phyloP scores from a whole-genome alignment of 768 basidiomycete species.

The Punctularia strigosozonata region DNA sequence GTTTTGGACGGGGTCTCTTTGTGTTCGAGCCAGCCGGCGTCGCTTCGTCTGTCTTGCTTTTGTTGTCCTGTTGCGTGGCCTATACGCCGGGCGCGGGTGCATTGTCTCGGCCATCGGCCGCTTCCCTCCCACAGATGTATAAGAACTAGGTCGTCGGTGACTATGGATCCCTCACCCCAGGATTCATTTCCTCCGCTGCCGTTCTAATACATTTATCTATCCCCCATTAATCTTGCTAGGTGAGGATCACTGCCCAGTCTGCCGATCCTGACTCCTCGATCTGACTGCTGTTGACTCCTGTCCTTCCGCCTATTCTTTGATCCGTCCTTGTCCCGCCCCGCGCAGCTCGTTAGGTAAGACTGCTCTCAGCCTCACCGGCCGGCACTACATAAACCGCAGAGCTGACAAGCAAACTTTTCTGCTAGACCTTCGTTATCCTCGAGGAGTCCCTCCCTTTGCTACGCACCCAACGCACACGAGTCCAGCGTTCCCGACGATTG shows the following conservation, averaged over 20 bases:
- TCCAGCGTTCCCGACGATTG: conserved; percentile 8
- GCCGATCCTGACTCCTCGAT: neutral
- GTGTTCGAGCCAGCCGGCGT: conserved; percentile 1
- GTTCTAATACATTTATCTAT: too few species aligned
- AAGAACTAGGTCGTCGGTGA: conserved; percentile 14
- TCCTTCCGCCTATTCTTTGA: neutral
- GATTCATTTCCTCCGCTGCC: too few species aligned
- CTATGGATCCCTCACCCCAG: conserved; percentile 14
- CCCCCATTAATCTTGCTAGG: conserved; percentile 21
- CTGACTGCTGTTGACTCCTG: neutral
- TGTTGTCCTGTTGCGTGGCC: conserved; percentile 12
- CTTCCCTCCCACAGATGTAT: conserved; percentile 12
- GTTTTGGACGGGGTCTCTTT: conserved; percentile 12
- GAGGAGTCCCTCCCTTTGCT: too few species aligned
- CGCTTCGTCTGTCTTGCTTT: conserved; percentile 12
- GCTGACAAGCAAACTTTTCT: too few species aligned
- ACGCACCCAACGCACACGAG: conserved; percentile 17
- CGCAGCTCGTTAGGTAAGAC: too few species aligned
- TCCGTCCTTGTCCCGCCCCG: neutral
- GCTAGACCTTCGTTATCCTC: too few species aligned
- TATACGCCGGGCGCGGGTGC: conserved; percentile 2
- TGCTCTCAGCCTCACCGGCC: too few species aligned
- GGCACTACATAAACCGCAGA: too few species aligned
- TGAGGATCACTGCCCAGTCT: conserved; percentile 7
- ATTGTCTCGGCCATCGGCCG: conserved; percentile 17